phyloP scores from a whole-genome alignment of 768 basidiomycete species.

The Lactifluus rugatus region DNA sequence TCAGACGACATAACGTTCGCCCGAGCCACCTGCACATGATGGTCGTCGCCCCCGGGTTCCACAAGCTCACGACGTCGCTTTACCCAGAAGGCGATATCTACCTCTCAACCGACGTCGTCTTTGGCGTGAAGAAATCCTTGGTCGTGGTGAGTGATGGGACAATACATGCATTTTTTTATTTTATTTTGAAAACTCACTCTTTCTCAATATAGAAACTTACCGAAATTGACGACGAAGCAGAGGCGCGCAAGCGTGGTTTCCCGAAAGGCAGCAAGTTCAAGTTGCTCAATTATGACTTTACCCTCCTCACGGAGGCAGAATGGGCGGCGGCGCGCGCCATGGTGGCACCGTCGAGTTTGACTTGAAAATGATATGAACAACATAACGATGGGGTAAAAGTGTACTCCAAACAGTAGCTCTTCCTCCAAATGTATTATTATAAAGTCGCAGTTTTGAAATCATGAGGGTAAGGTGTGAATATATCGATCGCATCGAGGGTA shows the following conservation, averaged over 20 bases:
- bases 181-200: not conserved
- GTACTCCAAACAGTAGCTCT: no score
- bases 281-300: conserved; percentile 37
- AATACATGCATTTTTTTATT: not conserved
- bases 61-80: conserved; percentile 61
- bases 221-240: conserved; percentile 41
- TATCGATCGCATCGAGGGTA: not conserved
- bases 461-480: not conserved
- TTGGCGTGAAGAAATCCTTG: conserved; percentile 73
- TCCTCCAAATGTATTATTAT: no score
- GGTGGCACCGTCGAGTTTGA: not conserved
- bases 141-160: conserved; percentile 51
- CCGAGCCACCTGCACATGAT: conserved; percentile 76
- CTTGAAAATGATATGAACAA: not conserved
- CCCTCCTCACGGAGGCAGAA: conserved; percentile 36
- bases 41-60: conserved; percentile 62
- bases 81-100: conserved; percentile 66
- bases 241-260: conserved; percentile 49
- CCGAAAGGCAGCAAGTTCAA: conserved; percentile 38
- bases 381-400: no score
- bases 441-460: not conserved
- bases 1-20: conserved; percentile 65
- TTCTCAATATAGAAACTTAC: conserved; percentile 32
- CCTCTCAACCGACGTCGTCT: conserved; percentile 63
- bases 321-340: conserved; percentile 26